Base-by-base conservation (phyloP, 768 basidiomycete genomes). In the Pilatotrama ljubarskyi region DNA sequence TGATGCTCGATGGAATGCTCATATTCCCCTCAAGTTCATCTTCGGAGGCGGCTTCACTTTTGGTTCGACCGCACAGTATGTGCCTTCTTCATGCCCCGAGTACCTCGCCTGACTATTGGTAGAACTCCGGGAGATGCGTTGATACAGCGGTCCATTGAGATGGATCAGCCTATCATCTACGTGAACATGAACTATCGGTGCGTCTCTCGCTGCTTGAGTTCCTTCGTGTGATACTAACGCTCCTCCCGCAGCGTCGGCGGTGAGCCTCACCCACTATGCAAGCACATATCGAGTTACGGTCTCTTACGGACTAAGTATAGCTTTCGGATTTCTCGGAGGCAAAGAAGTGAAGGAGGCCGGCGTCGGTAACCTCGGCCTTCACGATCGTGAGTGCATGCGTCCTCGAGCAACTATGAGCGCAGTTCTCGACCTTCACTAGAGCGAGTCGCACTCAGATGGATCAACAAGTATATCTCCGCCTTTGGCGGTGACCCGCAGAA, bases 141-240 rank as follows among this genome's bases (percentile, higher is more conserved):
- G 24, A 80, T 84, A 2, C 63, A 75, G 26, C 75, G 78, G 8
- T 82, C 81, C 0, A 71, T 78, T n/a, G 70, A 70, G 24, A 63
- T 81, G 20, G 74, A 72, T 7, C 63, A 78, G 53, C 82, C 82
- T 4, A 72, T 83, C 15, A 72, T 83, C 5, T 83, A 78, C 59
- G 82, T 82, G 5, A 79, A 76, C 48, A 77, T 83, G 75, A 84
- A 84, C 62, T 84, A 84, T 65, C 64, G 76, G 61, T 66, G 36
- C 6, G 68, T 47, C 14, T 17, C 29, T 3, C 22, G 15, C 5
- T 25, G 17, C 8, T 36, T 1, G 15, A 7, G 7, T 2, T 36
- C 18, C 9, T 10, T 36, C 18, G 15, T 5, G 10, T 32, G 5
- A 32, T 4, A 10, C 29, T 32, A 10, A 32, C 29, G 5, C 38